These are phyloP conservation scores for Kwoniella dendrophila DNA, from an alignment of 768 basidiomycete genomes.

Conservation along the genomic window DNA sequence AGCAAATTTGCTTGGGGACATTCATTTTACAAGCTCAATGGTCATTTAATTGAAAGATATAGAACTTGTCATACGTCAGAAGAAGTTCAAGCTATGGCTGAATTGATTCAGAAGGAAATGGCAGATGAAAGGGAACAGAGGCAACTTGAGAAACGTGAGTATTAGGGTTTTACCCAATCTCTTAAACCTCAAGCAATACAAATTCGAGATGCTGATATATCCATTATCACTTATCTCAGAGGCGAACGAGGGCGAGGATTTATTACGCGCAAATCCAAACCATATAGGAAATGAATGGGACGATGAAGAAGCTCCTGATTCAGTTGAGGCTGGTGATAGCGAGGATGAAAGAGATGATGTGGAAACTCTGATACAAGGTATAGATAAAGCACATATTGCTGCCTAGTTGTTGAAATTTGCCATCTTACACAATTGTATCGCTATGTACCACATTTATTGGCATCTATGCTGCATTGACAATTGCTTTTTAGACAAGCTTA, in stretches of 20 bases:
- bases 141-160: conserved; percentile 43
- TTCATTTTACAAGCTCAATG: conserved; percentile 83
- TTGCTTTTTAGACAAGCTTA: too few species aligned
- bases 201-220: too few species aligned
- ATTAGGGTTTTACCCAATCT: too few species aligned
- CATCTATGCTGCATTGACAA: too few species aligned
- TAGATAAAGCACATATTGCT: conserved; percentile 28
- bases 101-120: conserved; percentile 53
- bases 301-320: conserved; percentile 17
- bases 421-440: too few species aligned
- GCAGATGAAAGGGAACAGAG: conserved; percentile 46
- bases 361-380: conserved; percentile 39
- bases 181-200: too few species aligned
- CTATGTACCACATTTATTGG: too few species aligned
- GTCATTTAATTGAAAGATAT: conserved; percentile 72
- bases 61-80: conserved; percentile 64
- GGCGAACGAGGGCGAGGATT: conserved; percentile 41
- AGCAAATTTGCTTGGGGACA: conserved; percentile 87
- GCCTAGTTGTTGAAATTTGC: neutral
- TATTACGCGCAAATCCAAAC: conserved; percentile 46
- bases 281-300: conserved; percentile 41
- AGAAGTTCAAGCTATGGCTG: conserved; percentile 55
- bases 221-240: neutral
- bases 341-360: conserved; percentile 51
- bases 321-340: conserved; percentile 34